phyloP scores from a whole-genome alignment of 2,329 filamentous ascomycete species.

The Talaromyces marneffei region DNA sequence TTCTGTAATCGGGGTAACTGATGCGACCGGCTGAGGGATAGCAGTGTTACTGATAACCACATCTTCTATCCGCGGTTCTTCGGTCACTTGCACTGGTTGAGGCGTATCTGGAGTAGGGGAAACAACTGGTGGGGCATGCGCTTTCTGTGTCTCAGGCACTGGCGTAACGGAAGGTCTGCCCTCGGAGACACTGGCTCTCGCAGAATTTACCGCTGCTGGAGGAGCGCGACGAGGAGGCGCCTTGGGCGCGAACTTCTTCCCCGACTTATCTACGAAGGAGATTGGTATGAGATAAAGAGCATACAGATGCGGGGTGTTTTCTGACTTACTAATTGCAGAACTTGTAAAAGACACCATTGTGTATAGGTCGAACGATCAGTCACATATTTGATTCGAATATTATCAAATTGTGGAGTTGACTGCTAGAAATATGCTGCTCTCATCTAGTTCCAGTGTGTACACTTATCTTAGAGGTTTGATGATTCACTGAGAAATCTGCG shows the following conservation, averaged over 20 bases:
- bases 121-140: conserved; percentile 15
- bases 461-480: no score
- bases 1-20: background rate
- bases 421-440: background rate
- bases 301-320: conserved; percentile 12
- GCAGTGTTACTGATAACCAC: background rate
- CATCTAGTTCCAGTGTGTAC: no score
- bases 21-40: background rate
- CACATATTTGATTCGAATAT: conserved; percentile 19
- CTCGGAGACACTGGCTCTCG: conserved; percentile 35
- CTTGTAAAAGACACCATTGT: conserved; percentile 48
- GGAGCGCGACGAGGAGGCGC: conserved; percentile 54
- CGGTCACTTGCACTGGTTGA: background rate
- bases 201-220: conserved; percentile 32
- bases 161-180: conserved; percentile 20
- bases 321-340: conserved; percentile 47
- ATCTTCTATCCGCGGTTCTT: background rate
- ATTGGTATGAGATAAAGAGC: conserved; percentile 7
- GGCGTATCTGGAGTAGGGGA: background rate
- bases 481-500: conserved; percentile 13
- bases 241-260: conserved; percentile 74
- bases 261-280: conserved; percentile 51
- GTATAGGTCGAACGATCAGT: background rate
- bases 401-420: background rate
- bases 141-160: conserved; percentile 19